Evolutionary conservation across 441 rosid species (phyloP), one percentile per base, ranked within the genome.

Genomic region (Pelargonium australe): DNA sequence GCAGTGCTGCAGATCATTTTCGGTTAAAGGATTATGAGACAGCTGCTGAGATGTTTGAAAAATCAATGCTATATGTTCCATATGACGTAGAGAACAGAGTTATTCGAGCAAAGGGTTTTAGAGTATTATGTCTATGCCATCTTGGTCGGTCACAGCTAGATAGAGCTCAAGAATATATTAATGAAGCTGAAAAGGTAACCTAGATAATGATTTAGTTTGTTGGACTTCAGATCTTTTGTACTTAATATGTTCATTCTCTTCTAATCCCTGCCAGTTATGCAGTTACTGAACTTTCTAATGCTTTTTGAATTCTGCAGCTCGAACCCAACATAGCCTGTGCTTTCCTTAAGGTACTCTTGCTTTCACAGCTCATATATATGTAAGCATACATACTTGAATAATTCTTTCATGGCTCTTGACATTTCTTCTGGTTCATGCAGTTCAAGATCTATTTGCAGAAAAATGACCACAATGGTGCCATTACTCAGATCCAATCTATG

Each of bases 61-160:
- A 89, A 76, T 85, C 99, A 9, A 81, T 94, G 88, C 97, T 94
- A 61, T 94, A 91, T 77, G 78, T 87, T 71, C 88, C 99, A 34
- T 77, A 80, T 78, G 83, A 85, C 73, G 61, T 82, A 10, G 96
- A 89, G 67, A 86, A 82, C 70, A 87, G 85, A 83, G 81, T 68
- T 72, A 80, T 84, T 70, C 84, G 97, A 71, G 99, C 97, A 67
- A 91, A 91, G 84, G 92, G 99, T 14, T 94, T 88, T 76, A 87
- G 97, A 81, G 96, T 91, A 73, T 77, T 94, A 81, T 86, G 96
- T 78, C 95, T 91, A 66, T 94, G 97, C 83, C 82, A 88, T 77
- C 90, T 94, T 28, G 99, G 87, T 34, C 91, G 86, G 68, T 78
- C 76, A 77, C 88, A 83, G 83, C 85, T 87, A 28, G 96, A 91